Evolutionary conservation across 2,329 filamentous ascomycete genomes (phyloP), one percentile per base, ranked within the genome.

Genomic region (Knufia fluminis): DNA sequence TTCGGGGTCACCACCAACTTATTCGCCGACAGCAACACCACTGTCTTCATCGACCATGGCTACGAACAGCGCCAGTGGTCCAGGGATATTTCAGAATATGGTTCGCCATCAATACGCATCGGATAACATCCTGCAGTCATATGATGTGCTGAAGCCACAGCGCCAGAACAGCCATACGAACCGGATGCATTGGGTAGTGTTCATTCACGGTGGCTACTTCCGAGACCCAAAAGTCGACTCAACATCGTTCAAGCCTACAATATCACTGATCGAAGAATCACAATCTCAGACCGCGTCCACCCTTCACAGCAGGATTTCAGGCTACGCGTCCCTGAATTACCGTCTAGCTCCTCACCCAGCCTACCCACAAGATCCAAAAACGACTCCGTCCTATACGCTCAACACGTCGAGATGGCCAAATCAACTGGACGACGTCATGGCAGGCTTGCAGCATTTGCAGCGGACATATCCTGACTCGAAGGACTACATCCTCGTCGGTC

Each of bases 191-290:
- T 60, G 58, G 57, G 36, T 59, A 24, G 24, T 59, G 48, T 71
- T 68, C 52, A 70, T 74, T 51, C 71, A 74, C 56, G 71, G 71
- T 38, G 71, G 71, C 48, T 72, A 70, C 55, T 74, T 71, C 67
- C 66, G 71, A 38, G 71, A 74, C 52, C 70, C 71, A 44, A 60
- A 57, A 9, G 61, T 69, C 32, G 67, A 65, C 10, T 60, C 66
- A 2, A 48, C 55, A 6, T 61, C 61, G 1, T 68, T 73, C 53
- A 53, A 61, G 7, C 60, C 62, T 3, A 64, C 70, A 2, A 57
- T 66, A 26, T 57, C 61, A 1, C 61, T 71, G 9, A 61, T 65
- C 22, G 46, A 48, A 24, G 46, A 55, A 24, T 23, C 44, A 26
- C 14, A 35, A 14, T 3, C 44, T 10, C 31, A 17, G 14, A 7